Percentiles rank a stretch among this genome's conserved stretches.
Evolutionary conservation across 2,329 filamentous ascomycete genomes (phyloP).

Genomic region (Monosporascus sp.): DNA sequence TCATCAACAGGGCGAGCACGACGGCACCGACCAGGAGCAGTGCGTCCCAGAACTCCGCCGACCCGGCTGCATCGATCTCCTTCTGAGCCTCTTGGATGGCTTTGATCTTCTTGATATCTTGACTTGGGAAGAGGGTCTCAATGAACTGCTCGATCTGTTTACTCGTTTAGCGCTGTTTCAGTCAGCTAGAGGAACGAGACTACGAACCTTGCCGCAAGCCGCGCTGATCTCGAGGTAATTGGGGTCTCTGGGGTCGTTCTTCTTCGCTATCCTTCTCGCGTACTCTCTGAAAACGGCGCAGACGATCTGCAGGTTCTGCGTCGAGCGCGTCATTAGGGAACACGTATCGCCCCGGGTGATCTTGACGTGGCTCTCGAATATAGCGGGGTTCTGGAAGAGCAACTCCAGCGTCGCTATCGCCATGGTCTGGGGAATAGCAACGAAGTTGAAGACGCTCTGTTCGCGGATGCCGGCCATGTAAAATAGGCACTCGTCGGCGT

Average conservation of each 20-base stretch:
- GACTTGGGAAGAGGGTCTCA: slow-evolving; percentile 83
- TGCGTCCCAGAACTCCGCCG: slow-evolving; percentile 49
- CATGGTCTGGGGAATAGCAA: slow-evolving; percentile 94
- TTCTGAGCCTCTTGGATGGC: slow-evolving; percentile 31
- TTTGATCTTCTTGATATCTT: slow-evolving; percentile 60
- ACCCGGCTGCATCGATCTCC: slow-evolving; percentile 31
- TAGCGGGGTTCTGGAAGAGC: slow-evolving; percentile 83
- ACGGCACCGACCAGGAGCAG: slow-evolving; percentile 63
- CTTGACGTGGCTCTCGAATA: slow-evolving; percentile 88
- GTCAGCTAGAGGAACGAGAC: slow-evolving; percentile 5
- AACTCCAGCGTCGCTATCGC: slow-evolving; percentile 91
- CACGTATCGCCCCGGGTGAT: slow-evolving; percentile 95
- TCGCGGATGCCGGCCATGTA: slow-evolving; percentile 94
- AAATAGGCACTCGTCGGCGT: slow-evolving; percentile 91
- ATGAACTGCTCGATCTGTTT: slow-evolving; percentile 87
- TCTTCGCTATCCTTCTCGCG: slow-evolving; percentile 76
- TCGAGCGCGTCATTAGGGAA: slow-evolving; percentile 84
- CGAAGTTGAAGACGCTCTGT: slow-evolving; percentile 98
- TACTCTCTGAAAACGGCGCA: slow-evolving; percentile 80
- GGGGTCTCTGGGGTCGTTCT: slow-evolving; percentile 90
- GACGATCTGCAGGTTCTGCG: slow-evolving; percentile 78
- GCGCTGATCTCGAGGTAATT: slow-evolving; percentile 90
- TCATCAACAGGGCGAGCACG: slow-evolving; percentile 60
- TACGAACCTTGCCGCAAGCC: slow-evolving; percentile 72
- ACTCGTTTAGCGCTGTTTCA: background rate